phyloP scores from a whole-genome alignment of 1,284 basidiomycete genomes.

The Rhodotorula sp. region DNA sequence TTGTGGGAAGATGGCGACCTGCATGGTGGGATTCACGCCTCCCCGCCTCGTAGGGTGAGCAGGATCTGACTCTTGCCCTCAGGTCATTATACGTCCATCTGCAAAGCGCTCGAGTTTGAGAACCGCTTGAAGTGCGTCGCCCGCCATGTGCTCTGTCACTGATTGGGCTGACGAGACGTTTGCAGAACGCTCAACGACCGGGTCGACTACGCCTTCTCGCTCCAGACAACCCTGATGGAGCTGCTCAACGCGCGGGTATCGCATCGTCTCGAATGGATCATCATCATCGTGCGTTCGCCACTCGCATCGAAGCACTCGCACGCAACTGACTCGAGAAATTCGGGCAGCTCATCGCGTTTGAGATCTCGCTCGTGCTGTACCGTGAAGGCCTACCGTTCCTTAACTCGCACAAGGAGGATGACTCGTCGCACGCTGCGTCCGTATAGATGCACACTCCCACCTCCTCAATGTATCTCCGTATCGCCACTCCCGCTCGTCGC shows the following conservation, averaged over 20 bases:
- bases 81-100: slow-evolving; percentile 30
- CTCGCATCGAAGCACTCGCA: not conserved
- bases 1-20: slow-evolving; percentile 39
- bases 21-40: not conserved
- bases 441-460: not conserved
- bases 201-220: slow-evolving; percentile 44
- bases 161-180: not conserved
- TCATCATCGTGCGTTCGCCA: slow-evolving; percentile 37
- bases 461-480: not conserved
- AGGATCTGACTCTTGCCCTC: not conserved
- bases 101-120: slow-evolving; percentile 39
- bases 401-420: slow-evolving; percentile 7
- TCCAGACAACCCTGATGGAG: slow-evolving; percentile 43
- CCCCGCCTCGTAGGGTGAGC: fast-evolving
- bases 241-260: slow-evolving; percentile 42
- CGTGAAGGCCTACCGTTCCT: slow-evolving; percentile 36
- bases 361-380: slow-evolving; percentile 36
- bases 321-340: not conserved
- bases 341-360: slow-evolving; percentile 39
- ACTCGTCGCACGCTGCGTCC: not conserved
- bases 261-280: slow-evolving; percentile 45
- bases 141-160: not conserved
- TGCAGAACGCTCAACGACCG: slow-evolving; percentile 41
- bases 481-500: not conserved
- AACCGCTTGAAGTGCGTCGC: slow-evolving; percentile 23